Conservation (phyloP, 2,329 filamentous ascomycete genomes). For the Onygenales sp. region DNA sequence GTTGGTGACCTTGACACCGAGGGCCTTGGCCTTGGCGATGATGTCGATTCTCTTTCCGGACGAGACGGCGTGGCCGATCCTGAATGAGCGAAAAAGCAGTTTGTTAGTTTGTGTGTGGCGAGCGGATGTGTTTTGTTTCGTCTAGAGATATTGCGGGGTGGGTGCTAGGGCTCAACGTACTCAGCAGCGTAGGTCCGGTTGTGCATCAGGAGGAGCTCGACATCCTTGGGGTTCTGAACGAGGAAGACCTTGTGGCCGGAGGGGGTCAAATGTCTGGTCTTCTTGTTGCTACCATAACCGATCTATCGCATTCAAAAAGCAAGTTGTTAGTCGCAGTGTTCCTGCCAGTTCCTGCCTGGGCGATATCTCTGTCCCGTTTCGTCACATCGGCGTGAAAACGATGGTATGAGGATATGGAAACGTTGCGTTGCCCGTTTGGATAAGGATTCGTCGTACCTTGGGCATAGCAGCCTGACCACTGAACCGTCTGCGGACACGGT, state of each 20-base stretch:
- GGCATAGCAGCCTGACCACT: slow-evolving; percentile 94
- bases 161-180: slow-evolving; percentile 48
- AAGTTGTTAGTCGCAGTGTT: neutral
- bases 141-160: neutral
- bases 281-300: slow-evolving; percentile 98
- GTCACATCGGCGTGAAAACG: neutral
- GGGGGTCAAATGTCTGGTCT: slow-evolving; percentile 97
- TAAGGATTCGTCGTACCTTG: slow-evolving; percentile 58
- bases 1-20: slow-evolving; percentile 99
- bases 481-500: slow-evolving; percentile 93
- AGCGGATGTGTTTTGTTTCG: neutral
- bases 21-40: slow-evolving; percentile 90
- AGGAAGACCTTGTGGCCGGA: slow-evolving; percentile 99
- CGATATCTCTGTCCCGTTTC: neutral
- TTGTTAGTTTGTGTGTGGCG: slow-evolving; percentile 27
- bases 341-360: neutral
- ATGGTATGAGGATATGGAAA: too few relatives aligned
- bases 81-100: slow-evolving; percentile 28
- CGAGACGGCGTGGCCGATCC: slow-evolving; percentile 96
- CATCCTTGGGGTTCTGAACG: slow-evolving; percentile 90
- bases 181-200: slow-evolving; percentile 98
- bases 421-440: neutral
- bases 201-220: slow-evolving; percentile 99
- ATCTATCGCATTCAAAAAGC: slow-evolving; percentile 52
- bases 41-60: slow-evolving; percentile 99